These are phyloP conservation scores for Nephelium lappaceum DNA, from an alignment of 345 rosid species.

Conservation along the genomic window DNA sequence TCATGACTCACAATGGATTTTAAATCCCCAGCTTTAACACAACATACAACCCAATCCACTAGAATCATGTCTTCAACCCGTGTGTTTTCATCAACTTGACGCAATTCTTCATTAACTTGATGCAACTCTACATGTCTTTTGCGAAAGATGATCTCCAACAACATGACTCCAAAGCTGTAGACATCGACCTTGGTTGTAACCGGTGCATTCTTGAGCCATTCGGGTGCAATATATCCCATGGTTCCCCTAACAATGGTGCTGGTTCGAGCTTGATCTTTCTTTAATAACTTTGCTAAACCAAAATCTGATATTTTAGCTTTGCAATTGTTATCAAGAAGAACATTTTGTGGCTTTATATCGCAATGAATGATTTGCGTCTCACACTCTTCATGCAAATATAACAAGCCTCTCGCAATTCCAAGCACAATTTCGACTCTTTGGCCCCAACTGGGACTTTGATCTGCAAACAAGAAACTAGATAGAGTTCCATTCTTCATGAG, in stretches of 20 bases:
- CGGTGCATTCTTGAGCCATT: constrained; percentile 53
- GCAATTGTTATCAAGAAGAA: constrained; percentile 37
- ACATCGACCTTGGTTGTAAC: constrained; percentile 35
- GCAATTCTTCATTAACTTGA: constrained; percentile 15
- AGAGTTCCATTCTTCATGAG: constrained; percentile 42
- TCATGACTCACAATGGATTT: constrained; percentile 23
- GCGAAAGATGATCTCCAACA: constrained; percentile 35
- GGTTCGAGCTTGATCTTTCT: constrained; percentile 40
- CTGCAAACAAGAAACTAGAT: constrained; percentile 36
- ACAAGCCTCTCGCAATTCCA: constrained; percentile 41
- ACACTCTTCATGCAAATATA: constrained; percentile 55
- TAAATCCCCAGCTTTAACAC: constrained; percentile 23
- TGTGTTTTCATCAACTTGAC: constrained; percentile 14
- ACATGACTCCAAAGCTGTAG: constrained; percentile 41
- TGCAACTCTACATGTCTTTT: constrained; percentile 27
- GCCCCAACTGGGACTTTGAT: constrained; percentile 42
- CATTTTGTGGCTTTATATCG: constrained; percentile 55
- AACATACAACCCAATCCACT: constrained; percentile 33
- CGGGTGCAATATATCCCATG: constrained; percentile 48
- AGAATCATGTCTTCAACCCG: constrained; percentile 29
- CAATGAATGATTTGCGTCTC: constrained; percentile 49
- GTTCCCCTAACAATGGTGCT: constrained; percentile 44
- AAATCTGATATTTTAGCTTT: constrained; percentile 44
- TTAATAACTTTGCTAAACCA: constrained; percentile 47
- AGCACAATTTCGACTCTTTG: constrained; percentile 33